Conservation (phyloP, 495 filamentous ascomycete genomes). For the Penicillium argentinense region DNA sequence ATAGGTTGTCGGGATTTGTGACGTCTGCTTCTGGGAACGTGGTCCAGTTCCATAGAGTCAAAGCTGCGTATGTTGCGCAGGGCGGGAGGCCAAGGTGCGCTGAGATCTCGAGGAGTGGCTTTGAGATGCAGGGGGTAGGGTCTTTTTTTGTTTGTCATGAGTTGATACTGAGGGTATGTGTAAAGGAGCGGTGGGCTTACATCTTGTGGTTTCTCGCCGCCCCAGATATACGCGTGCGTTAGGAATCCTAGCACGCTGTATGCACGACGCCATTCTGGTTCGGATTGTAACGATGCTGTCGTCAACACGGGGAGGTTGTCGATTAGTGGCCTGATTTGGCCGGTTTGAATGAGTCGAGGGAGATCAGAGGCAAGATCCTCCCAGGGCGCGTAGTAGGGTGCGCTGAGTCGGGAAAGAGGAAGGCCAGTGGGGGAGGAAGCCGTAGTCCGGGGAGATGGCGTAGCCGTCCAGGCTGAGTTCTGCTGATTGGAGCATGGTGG, state of each 20-base stretch:
- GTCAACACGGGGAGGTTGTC: constrained; percentile 76
- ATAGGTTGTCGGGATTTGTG: constrained; percentile 80
- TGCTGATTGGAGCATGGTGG: constrained; percentile 67
- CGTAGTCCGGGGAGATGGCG: constrained; percentile 75
- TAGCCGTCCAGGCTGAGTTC: constrained; percentile 75
- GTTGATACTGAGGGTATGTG: no score
- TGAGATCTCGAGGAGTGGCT: constrained; percentile 79
- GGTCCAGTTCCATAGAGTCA: constrained; percentile 92
- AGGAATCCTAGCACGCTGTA: constrained; percentile 85
- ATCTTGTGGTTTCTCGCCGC: constrained; percentile 76
- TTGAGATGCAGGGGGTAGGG: constrained; percentile 76
- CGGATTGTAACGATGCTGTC: constrained; percentile 68
- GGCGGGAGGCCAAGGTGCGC: constrained; percentile 79
- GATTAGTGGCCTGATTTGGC: constrained; percentile 69
- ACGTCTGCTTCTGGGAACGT: constrained; percentile 68
- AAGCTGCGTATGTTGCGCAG: constrained; percentile 88
- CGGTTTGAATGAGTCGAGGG: constrained; percentile 72
- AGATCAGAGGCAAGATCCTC: constrained; percentile 75
- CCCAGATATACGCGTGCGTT: constrained; percentile 93
- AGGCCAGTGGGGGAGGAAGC: constrained; percentile 82
- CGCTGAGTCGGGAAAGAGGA: constrained; percentile 71
- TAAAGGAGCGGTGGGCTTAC: constrained; percentile 45
- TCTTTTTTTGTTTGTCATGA: constrained; percentile 49
- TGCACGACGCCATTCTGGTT: constrained; percentile 88
- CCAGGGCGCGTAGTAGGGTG: constrained; percentile 89